These are phyloP conservation scores for Perkinsus olseni DNA, from an alignment of 169 alveolate genomes.

Conservation along the genomic window DNA sequence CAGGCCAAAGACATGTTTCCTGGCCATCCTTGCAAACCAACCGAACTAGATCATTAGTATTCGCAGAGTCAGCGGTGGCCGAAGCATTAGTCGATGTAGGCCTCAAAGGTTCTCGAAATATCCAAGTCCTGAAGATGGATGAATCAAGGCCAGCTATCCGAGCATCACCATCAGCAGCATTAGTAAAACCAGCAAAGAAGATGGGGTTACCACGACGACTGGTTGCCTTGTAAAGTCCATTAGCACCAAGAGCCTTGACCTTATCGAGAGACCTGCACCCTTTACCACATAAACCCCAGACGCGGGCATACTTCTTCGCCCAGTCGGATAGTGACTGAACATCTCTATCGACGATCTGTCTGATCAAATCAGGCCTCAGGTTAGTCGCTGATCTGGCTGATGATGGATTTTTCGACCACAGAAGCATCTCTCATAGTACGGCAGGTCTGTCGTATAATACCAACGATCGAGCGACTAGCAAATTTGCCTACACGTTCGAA, in stretches of 20 bases:
- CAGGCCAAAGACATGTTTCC: background rate
- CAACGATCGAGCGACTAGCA: background rate
- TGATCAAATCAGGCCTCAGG: background rate
- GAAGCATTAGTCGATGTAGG: too few species aligned
- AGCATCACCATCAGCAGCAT: background rate
- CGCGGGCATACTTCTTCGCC: background rate
- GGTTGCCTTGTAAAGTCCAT: background rate
- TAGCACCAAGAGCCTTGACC: background rate
- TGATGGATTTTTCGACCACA: background rate
- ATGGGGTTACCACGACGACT: background rate
- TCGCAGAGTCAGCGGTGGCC: too few species aligned
- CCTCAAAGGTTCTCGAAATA: background rate
- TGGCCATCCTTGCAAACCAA: background rate
- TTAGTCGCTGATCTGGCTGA: background rate
- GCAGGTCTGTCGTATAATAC: background rate
- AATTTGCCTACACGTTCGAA: background rate
- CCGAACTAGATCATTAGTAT: background rate
- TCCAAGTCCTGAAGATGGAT: background rate
- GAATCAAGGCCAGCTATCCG: background rate
- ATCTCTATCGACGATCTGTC: background rate
- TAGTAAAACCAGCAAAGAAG: background rate
- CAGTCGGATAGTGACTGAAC: background rate
- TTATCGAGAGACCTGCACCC: background rate
- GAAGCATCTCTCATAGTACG: background rate
- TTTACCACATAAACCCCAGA: background rate